Evolutionary conservation across 768 basidiomycete species (phyloP), one percentile per base, ranked within the genome.

Genomic region (Heimioporus sp.): DNA sequence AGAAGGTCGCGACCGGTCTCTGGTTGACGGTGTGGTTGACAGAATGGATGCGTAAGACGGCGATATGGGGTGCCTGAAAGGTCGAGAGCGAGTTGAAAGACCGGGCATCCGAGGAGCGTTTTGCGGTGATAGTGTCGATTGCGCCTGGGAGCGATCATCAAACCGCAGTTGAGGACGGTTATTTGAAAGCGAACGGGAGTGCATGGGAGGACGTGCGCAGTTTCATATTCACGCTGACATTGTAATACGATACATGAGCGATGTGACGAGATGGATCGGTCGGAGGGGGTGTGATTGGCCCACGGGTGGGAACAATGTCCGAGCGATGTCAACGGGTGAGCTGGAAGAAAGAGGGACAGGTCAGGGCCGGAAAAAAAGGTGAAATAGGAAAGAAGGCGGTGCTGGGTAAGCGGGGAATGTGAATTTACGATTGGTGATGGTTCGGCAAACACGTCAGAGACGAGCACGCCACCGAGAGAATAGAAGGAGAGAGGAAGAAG

Each of bases 401-500:
- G 38, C 7, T 12, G 48, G 30, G 28, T 43, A 52, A 51, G 46
- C 49, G 56, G 62, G 46, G 44, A 54, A 53, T 36, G 21, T 6
- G 30, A 34, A 24, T 47, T 40, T 43, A 44, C 43, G 10, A 40
- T 53, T 56, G 37, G 31, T 52, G 50, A 46, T 34, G 41, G n/a
- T n/a, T n/a, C 15, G 12, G 17, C 40, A 32, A 46, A 61, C 44
- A 57, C 34, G 58, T 61, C 58, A 53, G 62, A 32, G 9, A 19
- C 38, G 20, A 19, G 46, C 39, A 51, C 31, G 46, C 43, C 48
- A 36, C 49, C 49, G 45, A 51, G 43, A 53, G 24, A 28, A 47
- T 21, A 45, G 37, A 44, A 37, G 40, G 44, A 44, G 16, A 30
- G 37, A 19, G 36, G 24, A 28, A 56, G 55, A 60, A 53, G 60